Conservation (phyloP, 2,329 filamentous ascomycete species). For the Sclerotinia nivalis region DNA sequence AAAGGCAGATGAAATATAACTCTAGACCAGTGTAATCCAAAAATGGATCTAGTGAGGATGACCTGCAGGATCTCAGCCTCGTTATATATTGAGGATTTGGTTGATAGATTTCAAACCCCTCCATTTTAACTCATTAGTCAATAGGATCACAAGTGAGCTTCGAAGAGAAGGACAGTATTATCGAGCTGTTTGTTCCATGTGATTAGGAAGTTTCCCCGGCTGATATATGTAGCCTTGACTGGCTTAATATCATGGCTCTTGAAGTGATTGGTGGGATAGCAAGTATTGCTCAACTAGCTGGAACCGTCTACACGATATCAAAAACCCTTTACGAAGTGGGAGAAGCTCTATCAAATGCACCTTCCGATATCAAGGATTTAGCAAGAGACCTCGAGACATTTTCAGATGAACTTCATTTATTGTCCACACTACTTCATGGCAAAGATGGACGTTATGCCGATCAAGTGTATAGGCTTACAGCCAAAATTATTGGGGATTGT, state of each 20-base stretch:
- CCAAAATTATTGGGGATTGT: conserved; percentile 32
- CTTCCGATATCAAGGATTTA: conserved; percentile 31
- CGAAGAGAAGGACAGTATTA: neutral
- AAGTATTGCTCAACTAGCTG: conserved; percentile 29
- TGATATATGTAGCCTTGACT: neutral
- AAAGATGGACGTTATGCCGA: conserved; percentile 29
- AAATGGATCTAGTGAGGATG: neutral
- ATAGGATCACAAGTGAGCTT: neutral
- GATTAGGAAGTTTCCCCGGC: neutral
- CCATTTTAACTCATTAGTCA: neutral
- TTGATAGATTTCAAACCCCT: neutral
- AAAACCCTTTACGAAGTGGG: conserved; percentile 29
- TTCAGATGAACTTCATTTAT: conserved; percentile 26
- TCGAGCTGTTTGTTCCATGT: neutral
- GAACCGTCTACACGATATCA: conserved; percentile 29
- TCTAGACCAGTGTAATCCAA: neutral
- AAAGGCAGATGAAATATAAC: neutral
- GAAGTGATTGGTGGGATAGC: conserved; percentile 29
- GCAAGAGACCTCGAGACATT: conserved; percentile 30
- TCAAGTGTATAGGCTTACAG: conserved; percentile 28
- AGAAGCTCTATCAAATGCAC: conserved; percentile 28
- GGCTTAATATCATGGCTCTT: conserved; percentile 21
- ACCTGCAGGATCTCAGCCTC: conserved; percentile 6
- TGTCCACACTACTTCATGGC: conserved; percentile 25
- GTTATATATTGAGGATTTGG: neutral